phyloP scores from a whole-genome alignment of 495 filamentous ascomycete species.

The Hyaloscypha finlandica region DNA sequence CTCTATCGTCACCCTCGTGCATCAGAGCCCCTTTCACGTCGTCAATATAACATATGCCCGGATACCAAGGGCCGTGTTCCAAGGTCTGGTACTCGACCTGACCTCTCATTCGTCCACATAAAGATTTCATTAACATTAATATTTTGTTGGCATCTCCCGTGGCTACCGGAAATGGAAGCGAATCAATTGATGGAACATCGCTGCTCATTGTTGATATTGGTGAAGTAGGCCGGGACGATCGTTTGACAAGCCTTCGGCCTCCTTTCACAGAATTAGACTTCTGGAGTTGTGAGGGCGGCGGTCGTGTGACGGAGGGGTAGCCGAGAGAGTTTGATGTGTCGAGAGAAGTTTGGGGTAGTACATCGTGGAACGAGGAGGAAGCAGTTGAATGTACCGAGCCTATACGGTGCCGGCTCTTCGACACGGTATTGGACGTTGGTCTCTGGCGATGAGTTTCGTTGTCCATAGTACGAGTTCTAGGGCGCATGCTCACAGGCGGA shows the following conservation, averaged over 20 bases:
- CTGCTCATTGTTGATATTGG: constrained; percentile 40
- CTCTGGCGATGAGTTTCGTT: constrained; percentile 41
- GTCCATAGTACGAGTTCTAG: constrained; percentile 55
- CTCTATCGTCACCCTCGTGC: constrained; percentile 57
- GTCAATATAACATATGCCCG: constrained; percentile 66
- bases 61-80: constrained; percentile 55
- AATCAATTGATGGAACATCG: constrained; percentile 51
- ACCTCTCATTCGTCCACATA: constrained; percentile 71
- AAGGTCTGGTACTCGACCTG: constrained; percentile 64
- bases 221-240: constrained; percentile 48
- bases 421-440: constrained; percentile 35
- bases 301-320: constrained; percentile 34
- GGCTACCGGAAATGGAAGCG: constrained; percentile 55
- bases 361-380: constrained; percentile 32
- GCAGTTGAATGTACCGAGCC: constrained; percentile 53
- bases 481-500: constrained; percentile 36
- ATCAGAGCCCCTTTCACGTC: constrained; percentile 65
- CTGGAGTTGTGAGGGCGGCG: constrained; percentile 41
- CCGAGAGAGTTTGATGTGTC: constrained; percentile 42
- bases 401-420: constrained; percentile 49
- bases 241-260: constrained; percentile 49
- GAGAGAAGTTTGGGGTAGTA: constrained; percentile 41
- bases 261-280: constrained; percentile 41
- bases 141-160: constrained; percentile 64
- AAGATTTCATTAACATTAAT: constrained; percentile 65